phyloP scores from a whole-genome alignment of 305 asterid species.

The Fraxinus baroniana region DNA sequence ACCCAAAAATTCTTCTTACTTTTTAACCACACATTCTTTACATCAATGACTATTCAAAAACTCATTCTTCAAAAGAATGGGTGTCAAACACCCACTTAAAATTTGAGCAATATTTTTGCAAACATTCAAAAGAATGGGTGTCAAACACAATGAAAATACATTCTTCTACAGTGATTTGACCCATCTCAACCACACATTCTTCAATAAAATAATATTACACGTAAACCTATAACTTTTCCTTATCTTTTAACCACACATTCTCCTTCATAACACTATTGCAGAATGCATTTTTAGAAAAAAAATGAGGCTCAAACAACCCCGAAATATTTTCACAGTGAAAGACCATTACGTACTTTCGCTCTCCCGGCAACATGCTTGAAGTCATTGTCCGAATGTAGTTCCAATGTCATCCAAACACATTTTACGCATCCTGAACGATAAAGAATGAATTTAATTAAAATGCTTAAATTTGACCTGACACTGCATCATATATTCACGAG shows the following conservation, averaged over 20 bases:
- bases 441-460: slow-evolving; percentile 9
- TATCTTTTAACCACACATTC: neutral
- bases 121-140: too few species aligned
- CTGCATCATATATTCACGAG: neutral
- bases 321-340: neutral
- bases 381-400: slow-evolving; percentile 61
- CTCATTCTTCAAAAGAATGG: too few species aligned
- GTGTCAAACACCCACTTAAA: too few species aligned
- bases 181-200: neutral
- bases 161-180: neutral
- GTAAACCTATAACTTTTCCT: neutral
- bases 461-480: neutral
- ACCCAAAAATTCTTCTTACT: too few species aligned
- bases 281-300: neutral
- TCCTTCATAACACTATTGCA: neutral
- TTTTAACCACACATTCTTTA: too few species aligned
- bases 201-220: neutral
- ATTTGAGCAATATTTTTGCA: too few species aligned
- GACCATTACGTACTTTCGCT: slow-evolving; percentile 58
- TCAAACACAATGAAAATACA: too few species aligned
- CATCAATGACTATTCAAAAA: too few species aligned
- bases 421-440: slow-evolving; percentile 33
- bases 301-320: neutral
- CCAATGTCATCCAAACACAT: slow-evolving; percentile 63
- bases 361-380: slow-evolving; percentile 91